These are phyloP conservation scores for Penicillium alfredii DNA, from an alignment of 495 filamentous ascomycete species.

Conservation along the genomic window DNA sequence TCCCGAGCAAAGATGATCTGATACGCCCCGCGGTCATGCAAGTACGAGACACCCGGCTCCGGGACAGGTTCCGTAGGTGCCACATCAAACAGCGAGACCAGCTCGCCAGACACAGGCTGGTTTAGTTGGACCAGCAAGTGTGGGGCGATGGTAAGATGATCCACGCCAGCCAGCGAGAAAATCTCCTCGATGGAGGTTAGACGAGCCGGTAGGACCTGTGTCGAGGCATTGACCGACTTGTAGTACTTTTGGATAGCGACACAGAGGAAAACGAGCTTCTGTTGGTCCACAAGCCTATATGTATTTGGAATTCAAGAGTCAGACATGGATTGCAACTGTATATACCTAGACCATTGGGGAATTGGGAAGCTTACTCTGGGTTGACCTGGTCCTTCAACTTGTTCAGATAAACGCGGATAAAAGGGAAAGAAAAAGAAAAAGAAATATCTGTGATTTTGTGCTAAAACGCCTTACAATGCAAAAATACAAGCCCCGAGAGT, in stretches of 20 bases:
- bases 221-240: constrained; percentile 31
- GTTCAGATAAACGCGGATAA: constrained; percentile 61
- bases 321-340: too few species aligned
- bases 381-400: constrained; percentile 59
- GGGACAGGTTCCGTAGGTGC: constrained; percentile 7
- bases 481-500: constrained; percentile 5
- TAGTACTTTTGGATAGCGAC: constrained; percentile 50
- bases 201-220: constrained; percentile 52
- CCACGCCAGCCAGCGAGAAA: constrained; percentile 49
- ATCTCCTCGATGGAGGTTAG: constrained; percentile 52
- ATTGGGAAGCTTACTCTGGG: constrained; percentile 42
- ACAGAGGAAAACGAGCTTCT: constrained; percentile 42
- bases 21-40: constrained; percentile 41
- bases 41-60: constrained; percentile 18
- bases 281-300: constrained; percentile 31
- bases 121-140: constrained; percentile 43
- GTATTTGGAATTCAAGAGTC: too few species aligned
- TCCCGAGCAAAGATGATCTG: constrained; percentile 46
- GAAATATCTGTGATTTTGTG: constrained; percentile 3
- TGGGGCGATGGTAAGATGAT: constrained; percentile 54
- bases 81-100: constrained; percentile 33
- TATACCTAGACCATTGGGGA: too few species aligned
- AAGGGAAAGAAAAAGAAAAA: constrained; percentile 5
- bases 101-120: constrained; percentile 23
- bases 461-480: constrained; percentile 17